A percentile compares a stretch with the other conserved stretches of the same genome.
These are phyloP conservation scores for Penicillium brevicompactum DNA, from an alignment of 2,329 filamentous ascomycete species.

Conservation along the genomic window DNA sequence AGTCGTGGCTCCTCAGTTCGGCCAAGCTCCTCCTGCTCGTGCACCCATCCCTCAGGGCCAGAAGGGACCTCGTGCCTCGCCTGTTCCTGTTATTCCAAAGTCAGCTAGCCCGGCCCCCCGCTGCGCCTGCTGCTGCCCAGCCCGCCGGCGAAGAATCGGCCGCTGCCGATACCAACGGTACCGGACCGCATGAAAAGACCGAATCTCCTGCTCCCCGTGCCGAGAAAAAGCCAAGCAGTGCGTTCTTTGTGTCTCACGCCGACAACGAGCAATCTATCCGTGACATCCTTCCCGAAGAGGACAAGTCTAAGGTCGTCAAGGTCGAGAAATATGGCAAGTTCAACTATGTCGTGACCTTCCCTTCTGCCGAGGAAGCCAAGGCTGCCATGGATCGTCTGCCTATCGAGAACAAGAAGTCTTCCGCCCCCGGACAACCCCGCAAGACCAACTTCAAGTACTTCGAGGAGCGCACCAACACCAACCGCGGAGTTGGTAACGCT, in stretches of 20 bases:
- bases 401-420: conserved; percentile 69
- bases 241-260: conserved; percentile 86
- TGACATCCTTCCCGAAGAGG: conserved; percentile 79
- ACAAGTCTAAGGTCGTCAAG: conserved; percentile 76
- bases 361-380: conserved; percentile 76
- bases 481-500: conserved; percentile 52
- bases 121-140: conserved; percentile 43
- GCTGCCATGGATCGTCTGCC: conserved; percentile 74
- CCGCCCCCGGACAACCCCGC: conserved; percentile 67
- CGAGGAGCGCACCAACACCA: conserved; percentile 61
- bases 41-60: conserved; percentile 32
- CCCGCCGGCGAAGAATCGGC: conserved; percentile 52
- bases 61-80: conserved; percentile 40
- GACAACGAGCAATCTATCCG: conserved; percentile 80
- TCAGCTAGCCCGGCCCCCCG: conserved; percentile 38
- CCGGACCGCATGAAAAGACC: conserved; percentile 47
- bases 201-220: conserved; percentile 59
- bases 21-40: conserved; percentile 41
- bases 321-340: conserved; percentile 70
- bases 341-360: conserved; percentile 82
- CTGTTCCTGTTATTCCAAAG: conserved; percentile 47
- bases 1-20: conserved; percentile 42
- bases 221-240: conserved; percentile 70
- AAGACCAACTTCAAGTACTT: conserved; percentile 84
- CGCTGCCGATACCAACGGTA: conserved; percentile 56